phyloP scores from a whole-genome alignment of 768 basidiomycete genomes.

The Chalciporus pseudorubinellus region DNA sequence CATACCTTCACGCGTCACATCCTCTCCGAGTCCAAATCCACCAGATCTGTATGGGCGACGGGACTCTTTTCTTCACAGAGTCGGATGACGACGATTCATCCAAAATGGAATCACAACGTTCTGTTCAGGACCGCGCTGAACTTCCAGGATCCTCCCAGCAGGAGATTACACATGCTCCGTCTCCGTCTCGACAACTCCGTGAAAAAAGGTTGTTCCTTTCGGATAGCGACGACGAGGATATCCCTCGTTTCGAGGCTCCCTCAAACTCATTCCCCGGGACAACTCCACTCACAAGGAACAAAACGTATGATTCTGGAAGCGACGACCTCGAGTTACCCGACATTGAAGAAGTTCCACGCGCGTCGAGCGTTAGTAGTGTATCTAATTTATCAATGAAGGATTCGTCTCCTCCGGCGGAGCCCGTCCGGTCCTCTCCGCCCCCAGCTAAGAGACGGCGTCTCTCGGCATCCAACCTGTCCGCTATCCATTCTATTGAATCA shows the following conservation, averaged over 20 bases:
- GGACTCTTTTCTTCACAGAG: conserved; percentile 55
- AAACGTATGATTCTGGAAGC: conserved; percentile 26
- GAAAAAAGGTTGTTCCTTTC: conserved; percentile 40
- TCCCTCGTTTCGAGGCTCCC: conserved; percentile 12
- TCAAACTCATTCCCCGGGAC: not conserved
- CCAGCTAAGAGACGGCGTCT: conserved; percentile 56
- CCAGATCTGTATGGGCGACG: conserved; percentile 11
- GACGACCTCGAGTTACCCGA: conserved; percentile 38
- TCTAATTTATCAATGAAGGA: conserved; percentile 31
- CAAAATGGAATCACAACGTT: conserved; percentile 1
- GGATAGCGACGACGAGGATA: conserved; percentile 46
- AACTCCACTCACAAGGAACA: conserved; percentile 36
- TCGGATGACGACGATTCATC: conserved; percentile 49
- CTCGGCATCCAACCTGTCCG: conserved; percentile 26
- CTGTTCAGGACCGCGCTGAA: conserved; percentile 2
- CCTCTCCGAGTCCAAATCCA: not conserved
- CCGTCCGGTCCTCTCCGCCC: conserved; percentile 22
- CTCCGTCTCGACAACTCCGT: conserved; percentile 12
- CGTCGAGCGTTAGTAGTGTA: conserved; percentile 41
- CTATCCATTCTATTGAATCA: conserved; percentile 11
- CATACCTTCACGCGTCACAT: not conserved
- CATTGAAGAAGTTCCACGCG: conserved; percentile 34
- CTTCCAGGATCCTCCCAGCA: not conserved
- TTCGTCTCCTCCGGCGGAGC: conserved; percentile 27
- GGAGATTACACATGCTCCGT: not conserved